Evolutionary conservation across 1,139 yeast species (phyloP).

Genomic region (Candida sanyaensis): DNA sequence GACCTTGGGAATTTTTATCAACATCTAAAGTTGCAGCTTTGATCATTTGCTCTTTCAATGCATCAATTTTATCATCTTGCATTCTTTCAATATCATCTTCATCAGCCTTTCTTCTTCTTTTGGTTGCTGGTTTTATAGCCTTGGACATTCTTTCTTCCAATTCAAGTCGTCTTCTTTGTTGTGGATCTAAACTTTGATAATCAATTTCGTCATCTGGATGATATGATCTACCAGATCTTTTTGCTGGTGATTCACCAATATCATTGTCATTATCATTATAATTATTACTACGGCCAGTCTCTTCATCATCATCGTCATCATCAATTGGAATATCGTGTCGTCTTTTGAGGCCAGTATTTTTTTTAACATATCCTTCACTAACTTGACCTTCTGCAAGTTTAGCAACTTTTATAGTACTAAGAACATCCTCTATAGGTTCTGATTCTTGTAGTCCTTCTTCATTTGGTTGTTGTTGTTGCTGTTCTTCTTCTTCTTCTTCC

Average conservation of each 20-base stretch:
- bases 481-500: constrained; percentile 7
- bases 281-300: background rate
- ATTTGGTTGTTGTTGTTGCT: constrained; percentile 9
- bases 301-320: constrained; percentile 1
- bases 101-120: constrained; percentile 62
- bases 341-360: background rate
- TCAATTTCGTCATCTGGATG: constrained; percentile 12
- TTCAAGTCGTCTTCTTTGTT: constrained; percentile 65
- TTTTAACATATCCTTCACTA: background rate
- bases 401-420: background rate
- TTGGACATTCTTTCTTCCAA: constrained; percentile 81
- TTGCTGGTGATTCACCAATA: background rate
- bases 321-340: background rate
- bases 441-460: constrained; percentile 4
- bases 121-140: constrained; percentile 68
- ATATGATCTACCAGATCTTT: constrained; percentile 6
- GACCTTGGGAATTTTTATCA: constrained; percentile 73
- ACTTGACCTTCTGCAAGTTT: background rate
- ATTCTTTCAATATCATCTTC: constrained; percentile 93
- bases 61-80: constrained; percentile 88
- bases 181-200: constrained; percentile 27
- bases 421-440: constrained; percentile 5
- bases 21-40: constrained; percentile 90
- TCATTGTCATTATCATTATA: constrained; percentile 1
- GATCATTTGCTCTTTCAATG: constrained; percentile 86